Evolutionary conservation across 306 rosid genomes (phyloP), one percentile per base, ranked within the genome.

Genomic region (Coriaria nepalensis): DNA sequence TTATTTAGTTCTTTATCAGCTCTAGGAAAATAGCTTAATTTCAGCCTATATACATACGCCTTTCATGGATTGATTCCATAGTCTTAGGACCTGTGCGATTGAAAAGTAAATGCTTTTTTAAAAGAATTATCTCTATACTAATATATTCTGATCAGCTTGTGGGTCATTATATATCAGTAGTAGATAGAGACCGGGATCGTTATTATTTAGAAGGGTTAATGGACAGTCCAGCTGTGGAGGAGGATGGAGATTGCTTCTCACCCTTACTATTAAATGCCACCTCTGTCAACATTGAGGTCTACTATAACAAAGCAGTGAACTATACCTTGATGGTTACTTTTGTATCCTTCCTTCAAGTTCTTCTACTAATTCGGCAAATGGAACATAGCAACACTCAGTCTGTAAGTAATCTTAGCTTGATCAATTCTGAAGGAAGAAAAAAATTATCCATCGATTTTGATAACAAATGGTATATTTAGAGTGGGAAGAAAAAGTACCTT

Each of bases 281-380:
- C 57, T 85, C 95, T 43, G 77, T 90, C 62, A 85, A 90, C 50
- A 71, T 90, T 50, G 98, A 82, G 76, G 86, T 75, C 58, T 90
- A 90, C 74, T 90, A 90, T 50, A 90, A 77, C 72, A 90, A 90
- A 60, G 98, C 98, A 53, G 95, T 90, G 71, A 90, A 90, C 79
- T 85, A 85, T 69, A 90, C 98, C 43, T 73, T 90, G 83, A 81
- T 90, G 98, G 98, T 90, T 68, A 85, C 95, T 47, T 90, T 90
- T 82, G 98, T 90, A 90, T 90, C 98, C 96, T 85, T 90, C 75
- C 77, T 90, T 76, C 98, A 90, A 85, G 94, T 90, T 77, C 94
- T 90, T 64, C 77, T 90, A 44, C 64, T 90, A 67, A 85, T 90
- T 73, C 85, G 98, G 65, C 95, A 90, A 72, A 90, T 90, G 98